phyloP scores from a whole-genome alignment of 768 basidiomycete genomes.

The Lactarius sp. region DNA sequence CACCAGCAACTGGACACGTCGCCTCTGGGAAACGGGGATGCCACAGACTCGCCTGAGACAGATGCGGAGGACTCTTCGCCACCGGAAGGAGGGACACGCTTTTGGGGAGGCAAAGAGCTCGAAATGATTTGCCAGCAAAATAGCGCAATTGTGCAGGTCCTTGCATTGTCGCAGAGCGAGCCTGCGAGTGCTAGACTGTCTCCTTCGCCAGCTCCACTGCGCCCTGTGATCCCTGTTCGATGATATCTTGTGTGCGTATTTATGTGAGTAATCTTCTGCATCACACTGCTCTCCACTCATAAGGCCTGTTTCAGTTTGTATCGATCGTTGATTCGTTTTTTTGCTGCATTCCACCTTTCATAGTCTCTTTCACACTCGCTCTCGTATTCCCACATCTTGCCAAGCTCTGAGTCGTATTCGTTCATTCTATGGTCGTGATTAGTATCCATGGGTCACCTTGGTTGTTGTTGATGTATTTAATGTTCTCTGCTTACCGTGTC shows the following conservation, averaged over 20 bases:
- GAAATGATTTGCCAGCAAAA: constrained; percentile 86
- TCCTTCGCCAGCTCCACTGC: constrained; percentile 8
- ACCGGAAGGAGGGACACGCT: constrained; percentile 40
- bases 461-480: constrained; percentile 12
- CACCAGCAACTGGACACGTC: constrained; percentile 41
- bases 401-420: constrained; percentile 6
- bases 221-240: constrained; percentile 15
- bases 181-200: constrained; percentile 33
- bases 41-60: constrained; percentile 24
- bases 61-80: constrained; percentile 32
- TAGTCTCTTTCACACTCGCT: neutral
- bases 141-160: constrained; percentile 71
- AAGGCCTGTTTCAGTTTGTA: neutral
- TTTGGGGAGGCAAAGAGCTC: constrained; percentile 81
- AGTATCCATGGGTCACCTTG: constrained; percentile 8
- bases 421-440: constrained; percentile 1
- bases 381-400: constrained; percentile 5
- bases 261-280: constrained; percentile 8
- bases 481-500: neutral
- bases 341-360: constrained; percentile 6
- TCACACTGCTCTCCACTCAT: neutral
- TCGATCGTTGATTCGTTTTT: constrained; percentile 1
- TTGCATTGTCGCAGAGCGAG: constrained; percentile 57
- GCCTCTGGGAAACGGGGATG: constrained; percentile 17
- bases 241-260: constrained; percentile 8